Evolutionary conservation across 2,329 filamentous ascomycete species (phyloP).

Genomic region (Triangularia verruculosa): DNA sequence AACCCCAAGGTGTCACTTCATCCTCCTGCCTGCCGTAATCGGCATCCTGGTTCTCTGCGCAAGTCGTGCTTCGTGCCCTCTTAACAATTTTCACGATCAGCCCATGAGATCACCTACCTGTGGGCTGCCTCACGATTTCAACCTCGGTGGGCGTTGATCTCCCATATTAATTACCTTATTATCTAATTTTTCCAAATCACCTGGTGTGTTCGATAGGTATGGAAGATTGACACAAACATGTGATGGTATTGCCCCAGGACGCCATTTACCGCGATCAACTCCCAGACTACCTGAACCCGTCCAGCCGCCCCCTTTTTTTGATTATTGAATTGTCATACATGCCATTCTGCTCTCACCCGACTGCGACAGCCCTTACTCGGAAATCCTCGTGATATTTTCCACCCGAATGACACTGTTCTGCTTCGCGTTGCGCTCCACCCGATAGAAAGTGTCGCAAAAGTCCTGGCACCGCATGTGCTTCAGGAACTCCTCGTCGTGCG

Average conservation of each 20-base stretch:
- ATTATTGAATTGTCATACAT: neutral
- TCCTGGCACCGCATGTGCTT: constrained; percentile 90
- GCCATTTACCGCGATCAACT: neutral
- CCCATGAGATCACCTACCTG: neutral
- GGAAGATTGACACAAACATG: neutral
- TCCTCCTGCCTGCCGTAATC: neutral
- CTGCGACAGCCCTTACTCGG: too few relatives aligned
- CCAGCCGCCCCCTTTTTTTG: too few relatives aligned
- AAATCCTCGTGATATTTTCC: constrained; percentile 55
- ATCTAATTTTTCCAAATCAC: neutral
- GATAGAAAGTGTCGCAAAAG: constrained; percentile 88
- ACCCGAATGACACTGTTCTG: constrained; percentile 86
- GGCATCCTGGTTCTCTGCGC: neutral
- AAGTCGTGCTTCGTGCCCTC: neutral
- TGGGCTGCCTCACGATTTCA: neutral
- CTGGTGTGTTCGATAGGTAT: neutral
- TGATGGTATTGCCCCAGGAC: neutral
- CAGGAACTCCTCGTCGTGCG: constrained; percentile 95
- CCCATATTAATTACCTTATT: neutral
- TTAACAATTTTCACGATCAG: neutral
- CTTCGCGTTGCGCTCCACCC: constrained; percentile 75
- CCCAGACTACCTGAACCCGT: too few relatives aligned
- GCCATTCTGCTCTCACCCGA: neutral
- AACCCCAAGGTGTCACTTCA: neutral
- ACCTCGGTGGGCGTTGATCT: neutral